These are phyloP conservation scores for Leccinum subgranulosum DNA, from an alignment of 768 basidiomycete genomes.

Conservation along the genomic window DNA sequence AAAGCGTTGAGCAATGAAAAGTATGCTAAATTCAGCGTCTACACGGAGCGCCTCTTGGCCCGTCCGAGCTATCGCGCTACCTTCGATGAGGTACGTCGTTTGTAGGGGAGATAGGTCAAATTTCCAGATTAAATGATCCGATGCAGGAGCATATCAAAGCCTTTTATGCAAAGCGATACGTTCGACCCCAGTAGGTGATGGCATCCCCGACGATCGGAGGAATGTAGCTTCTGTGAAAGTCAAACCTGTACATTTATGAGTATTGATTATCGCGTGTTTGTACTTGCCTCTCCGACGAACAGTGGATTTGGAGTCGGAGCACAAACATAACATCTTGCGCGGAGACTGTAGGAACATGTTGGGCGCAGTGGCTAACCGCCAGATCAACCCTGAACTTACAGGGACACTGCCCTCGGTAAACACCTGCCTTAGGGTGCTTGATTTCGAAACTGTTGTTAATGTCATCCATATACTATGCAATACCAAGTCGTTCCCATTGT, in stretches of 20 bases:
- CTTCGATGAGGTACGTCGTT: slow-evolving; percentile 47
- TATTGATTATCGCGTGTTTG: background rate
- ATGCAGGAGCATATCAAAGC: slow-evolving; percentile 13
- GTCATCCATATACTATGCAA: too few species aligned
- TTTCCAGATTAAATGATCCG: background rate
- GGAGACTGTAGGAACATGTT: background rate
- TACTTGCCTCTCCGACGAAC: background rate
- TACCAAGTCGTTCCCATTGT: background rate
- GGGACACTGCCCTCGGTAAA: background rate
- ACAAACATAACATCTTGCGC: background rate
- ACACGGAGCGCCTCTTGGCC: slow-evolving; percentile 43
- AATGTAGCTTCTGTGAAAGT: background rate
- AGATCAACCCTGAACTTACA: background rate
- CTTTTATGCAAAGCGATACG: background rate
- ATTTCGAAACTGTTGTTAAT: too few species aligned
- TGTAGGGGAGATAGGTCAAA: too few species aligned
- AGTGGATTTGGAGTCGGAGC: background rate
- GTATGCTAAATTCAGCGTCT: slow-evolving; percentile 50
- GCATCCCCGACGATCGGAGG: background rate
- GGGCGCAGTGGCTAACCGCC: background rate
- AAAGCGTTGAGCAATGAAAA: slow-evolving; percentile 39
- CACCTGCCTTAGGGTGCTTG: background rate
- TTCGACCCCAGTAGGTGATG: slow-evolving; percentile 3
- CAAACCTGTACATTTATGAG: background rate
- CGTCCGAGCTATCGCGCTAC: slow-evolving; percentile 55